phyloP scores from a whole-genome alignment of 305 asterid species.

The Ajuga reptans region DNA sequence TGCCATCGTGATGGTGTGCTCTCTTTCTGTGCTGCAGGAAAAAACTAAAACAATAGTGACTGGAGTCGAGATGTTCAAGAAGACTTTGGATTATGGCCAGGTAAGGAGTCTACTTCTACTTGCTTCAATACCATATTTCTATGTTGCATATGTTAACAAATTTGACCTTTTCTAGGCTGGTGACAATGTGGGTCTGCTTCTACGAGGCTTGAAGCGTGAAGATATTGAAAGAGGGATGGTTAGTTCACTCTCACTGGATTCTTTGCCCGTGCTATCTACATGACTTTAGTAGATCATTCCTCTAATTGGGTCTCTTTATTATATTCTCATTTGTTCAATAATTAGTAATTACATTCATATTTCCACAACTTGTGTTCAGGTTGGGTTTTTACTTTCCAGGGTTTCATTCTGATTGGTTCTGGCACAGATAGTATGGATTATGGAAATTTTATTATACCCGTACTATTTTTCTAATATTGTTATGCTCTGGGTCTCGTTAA shows the following conservation, averaged over 20 bases:
- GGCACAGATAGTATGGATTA: neutral
- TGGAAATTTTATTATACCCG: neutral
- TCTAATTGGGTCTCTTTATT: neutral
- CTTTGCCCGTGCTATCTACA: neutral
- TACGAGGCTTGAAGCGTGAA: slow-evolving; percentile 92
- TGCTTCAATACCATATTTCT: neutral
- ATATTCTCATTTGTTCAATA: neutral
- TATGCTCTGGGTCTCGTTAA: too few species aligned
- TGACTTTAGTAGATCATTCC: neutral
- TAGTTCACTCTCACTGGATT: slow-evolving; percentile 21
- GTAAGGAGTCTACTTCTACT: slow-evolving; percentile 29
- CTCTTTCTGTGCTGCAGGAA: slow-evolving; percentile 38
- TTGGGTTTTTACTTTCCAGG: neutral
- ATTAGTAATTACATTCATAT: neutral
- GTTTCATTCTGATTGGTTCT: neutral
- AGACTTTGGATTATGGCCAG: slow-evolving; percentile 85
- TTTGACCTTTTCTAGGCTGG: slow-evolving; percentile 61
- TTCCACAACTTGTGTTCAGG: neutral
- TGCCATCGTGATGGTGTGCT: slow-evolving; percentile 8
- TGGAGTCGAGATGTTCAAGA: slow-evolving; percentile 99
- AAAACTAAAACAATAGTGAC: slow-evolving; percentile 77
- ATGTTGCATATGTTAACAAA: slow-evolving; percentile 6
- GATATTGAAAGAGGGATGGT: slow-evolving; percentile 91
- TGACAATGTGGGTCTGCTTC: slow-evolving; percentile 93
- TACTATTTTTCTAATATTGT: neutral